Evolutionary conservation across 225 moss, liverwort and hornwort species (phyloP).

Genomic region (Physcomitrium patens): DNA sequence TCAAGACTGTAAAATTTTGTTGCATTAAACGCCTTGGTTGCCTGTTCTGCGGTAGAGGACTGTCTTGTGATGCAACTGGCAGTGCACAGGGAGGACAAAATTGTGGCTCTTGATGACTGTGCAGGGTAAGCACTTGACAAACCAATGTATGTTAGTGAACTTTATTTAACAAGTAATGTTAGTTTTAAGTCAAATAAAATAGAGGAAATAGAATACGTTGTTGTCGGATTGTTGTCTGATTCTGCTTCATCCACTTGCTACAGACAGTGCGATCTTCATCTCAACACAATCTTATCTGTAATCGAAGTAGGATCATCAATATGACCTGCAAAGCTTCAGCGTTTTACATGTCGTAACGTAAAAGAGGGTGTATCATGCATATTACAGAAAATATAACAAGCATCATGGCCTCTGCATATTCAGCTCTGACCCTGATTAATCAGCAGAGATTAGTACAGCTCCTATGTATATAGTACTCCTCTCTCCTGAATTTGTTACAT

Average conservation of each 20-base stretch:
- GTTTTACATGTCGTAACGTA: slow-evolving; percentile 4
- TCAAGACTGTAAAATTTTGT: neutral
- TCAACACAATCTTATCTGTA: neutral
- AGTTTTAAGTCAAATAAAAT: neutral
- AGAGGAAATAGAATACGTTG: neutral
- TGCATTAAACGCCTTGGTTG: neutral
- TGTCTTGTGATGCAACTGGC: slow-evolving; percentile 74
- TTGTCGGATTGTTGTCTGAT: neutral
- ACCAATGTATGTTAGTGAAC: neutral
- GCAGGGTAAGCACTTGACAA: slow-evolving; percentile 49
- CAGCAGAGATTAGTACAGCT: slow-evolving; percentile 71
- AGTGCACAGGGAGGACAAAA: slow-evolving; percentile 46
- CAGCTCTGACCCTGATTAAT: slow-evolving; percentile 67
- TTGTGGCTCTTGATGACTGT: slow-evolving; percentile 70
- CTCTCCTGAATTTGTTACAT: slow-evolving; percentile 27
- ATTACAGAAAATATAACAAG: slow-evolving; percentile 64
- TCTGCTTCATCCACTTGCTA: too few relatives aligned
- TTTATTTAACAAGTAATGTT: neutral
- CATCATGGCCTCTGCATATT: slow-evolving; percentile 72
- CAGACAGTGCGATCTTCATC: too few relatives aligned
- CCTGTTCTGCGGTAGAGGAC: slow-evolving; percentile 59
- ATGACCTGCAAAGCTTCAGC: neutral
- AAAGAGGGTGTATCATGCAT: slow-evolving; percentile 34
- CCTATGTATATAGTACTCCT: slow-evolving; percentile 79
- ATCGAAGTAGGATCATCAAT: neutral